Base-by-base conservation (phyloP, 352 stramenopile genomes). In the Phytophthora brassicae region DNA sequence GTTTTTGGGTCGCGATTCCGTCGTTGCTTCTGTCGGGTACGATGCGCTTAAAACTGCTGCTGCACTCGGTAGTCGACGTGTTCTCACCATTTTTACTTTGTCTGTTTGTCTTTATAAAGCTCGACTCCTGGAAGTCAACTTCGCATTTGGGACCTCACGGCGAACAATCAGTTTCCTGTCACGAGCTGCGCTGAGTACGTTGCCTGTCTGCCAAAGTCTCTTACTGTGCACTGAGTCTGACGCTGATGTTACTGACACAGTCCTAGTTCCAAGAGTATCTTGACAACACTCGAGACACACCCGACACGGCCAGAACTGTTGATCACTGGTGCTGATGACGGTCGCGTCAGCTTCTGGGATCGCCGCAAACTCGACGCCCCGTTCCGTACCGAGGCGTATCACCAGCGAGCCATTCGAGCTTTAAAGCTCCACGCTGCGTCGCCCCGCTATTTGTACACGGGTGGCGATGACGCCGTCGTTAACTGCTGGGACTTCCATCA, bases 401-500 rank as follows among this genome's bases (percentile, higher is more conserved):
- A 93, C 64, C 75, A 84, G 50, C 76, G 75, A 36, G 78, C 81
- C 46, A 69, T 94, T 36, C 80, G 81, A 31, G 74, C 81, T 1
- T 49, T 94, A n/a, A 79, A 81, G 59, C 62, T 91, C n/a, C 85
- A 94, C 56, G 52, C 68, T 28, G 68, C 81, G 12, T 79, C 74
- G 4, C 85, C 85, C 19, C 83, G 75, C 2, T 82, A 84, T 57
- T 60, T 94, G 11, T 94, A 84, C 66, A 88, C 82, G 13, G 70
- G 62, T 28, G 61, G 81, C 31, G 83, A 90, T 47, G 85, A 94
- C 47, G 67, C 72, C 20, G 68, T 81, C 3, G 79, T 92, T 23
- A 73, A 86, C 11, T 68, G 64, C 44, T 94, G 85, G 85, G 79
- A 92, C 57, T 92, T 94, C 49, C 80, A 92, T 50, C 56, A 79